Percentiles rank a stretch among this genome's conserved stretches.
Conservation (phyloP, 2,329 filamentous ascomycete genomes). For the Zopfia rhizophila region DNA sequence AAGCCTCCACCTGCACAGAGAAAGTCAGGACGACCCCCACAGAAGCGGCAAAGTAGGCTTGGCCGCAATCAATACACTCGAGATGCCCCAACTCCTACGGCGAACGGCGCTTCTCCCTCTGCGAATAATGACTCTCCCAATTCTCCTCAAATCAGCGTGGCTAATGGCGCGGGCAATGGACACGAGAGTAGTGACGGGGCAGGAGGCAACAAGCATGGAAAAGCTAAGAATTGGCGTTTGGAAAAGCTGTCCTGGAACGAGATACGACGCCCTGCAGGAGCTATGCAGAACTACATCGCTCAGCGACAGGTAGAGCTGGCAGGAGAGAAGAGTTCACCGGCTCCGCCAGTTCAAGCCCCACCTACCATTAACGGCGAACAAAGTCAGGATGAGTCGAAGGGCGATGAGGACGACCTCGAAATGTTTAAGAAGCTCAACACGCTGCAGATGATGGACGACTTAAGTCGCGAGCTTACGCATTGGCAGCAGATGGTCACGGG, state of each 20-base stretch:
- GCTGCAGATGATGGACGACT: slow-evolving; percentile 89
- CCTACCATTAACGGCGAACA: slow-evolving; percentile 35
- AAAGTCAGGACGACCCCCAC: slow-evolving; percentile 47
- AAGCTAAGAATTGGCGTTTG: slow-evolving; percentile 65
- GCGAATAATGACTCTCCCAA: slow-evolving; percentile 36
- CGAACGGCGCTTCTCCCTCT: slow-evolving; percentile 47
- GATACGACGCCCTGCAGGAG: slow-evolving; percentile 84
- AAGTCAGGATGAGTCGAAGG: slow-evolving; percentile 41
- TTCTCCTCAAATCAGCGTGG: slow-evolving; percentile 43
- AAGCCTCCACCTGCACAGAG: slow-evolving; percentile 43
- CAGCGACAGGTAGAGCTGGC: slow-evolving; percentile 89
- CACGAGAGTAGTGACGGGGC: slow-evolving; percentile 66
- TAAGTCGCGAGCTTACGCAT: slow-evolving; percentile 82
- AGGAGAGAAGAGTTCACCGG: slow-evolving; percentile 57
- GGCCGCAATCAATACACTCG: slow-evolving; percentile 53
- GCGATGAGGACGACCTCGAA: slow-evolving; percentile 52
- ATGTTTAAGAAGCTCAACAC: slow-evolving; percentile 79
- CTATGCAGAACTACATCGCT: slow-evolving; percentile 89
- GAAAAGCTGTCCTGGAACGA: slow-evolving; percentile 81
- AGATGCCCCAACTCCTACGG: slow-evolving; percentile 41
- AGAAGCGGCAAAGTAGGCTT: slow-evolving; percentile 44
- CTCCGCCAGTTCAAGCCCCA: slow-evolving; percentile 37
- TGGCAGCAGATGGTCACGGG: slow-evolving; percentile 73
- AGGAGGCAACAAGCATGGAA: slow-evolving; percentile 68
- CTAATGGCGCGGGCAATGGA: slow-evolving; percentile 47